Evolutionary conservation across 129 eudicot genomes (phyloP).

Genomic region (Saposhnikovia divaricata): DNA sequence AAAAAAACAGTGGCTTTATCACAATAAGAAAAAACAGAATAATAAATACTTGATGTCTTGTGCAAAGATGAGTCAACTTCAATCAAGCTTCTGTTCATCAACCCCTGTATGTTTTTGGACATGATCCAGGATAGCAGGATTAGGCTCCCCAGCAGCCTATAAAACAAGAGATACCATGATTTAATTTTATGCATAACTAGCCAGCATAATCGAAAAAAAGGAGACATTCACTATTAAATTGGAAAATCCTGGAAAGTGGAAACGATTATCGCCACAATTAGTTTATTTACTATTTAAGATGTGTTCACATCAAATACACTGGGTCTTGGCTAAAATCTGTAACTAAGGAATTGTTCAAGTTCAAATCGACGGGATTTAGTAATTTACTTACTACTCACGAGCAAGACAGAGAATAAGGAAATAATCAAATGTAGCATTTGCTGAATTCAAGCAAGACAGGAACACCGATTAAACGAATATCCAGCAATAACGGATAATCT

Average conservation of each 20-base stretch:
- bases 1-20: neutral
- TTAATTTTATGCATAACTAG: neutral
- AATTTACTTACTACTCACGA: neutral
- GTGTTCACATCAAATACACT: no score
- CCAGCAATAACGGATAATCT: neutral
- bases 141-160: conserved; percentile 7
- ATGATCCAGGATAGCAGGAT: conserved; percentile 8
- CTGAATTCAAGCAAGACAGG: neutral
- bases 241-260: neutral
- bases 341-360: neutral
- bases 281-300: neutral
- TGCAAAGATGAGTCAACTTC: conserved; percentile 3
- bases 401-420: neutral
- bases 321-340: neutral
- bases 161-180: neutral
- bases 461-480: neutral
- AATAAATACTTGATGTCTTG: neutral
- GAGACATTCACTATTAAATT: neutral
- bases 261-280: neutral
- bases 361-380: neutral
- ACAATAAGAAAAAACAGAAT: neutral
- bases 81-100: conserved; percentile 24
- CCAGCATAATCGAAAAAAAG: neutral
- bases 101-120: conserved; percentile 1
- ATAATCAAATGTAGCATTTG: neutral